Evolutionary conservation across 2,329 filamentous ascomycete genomes (phyloP).

Genomic region (Arachnomyces sp.): DNA sequence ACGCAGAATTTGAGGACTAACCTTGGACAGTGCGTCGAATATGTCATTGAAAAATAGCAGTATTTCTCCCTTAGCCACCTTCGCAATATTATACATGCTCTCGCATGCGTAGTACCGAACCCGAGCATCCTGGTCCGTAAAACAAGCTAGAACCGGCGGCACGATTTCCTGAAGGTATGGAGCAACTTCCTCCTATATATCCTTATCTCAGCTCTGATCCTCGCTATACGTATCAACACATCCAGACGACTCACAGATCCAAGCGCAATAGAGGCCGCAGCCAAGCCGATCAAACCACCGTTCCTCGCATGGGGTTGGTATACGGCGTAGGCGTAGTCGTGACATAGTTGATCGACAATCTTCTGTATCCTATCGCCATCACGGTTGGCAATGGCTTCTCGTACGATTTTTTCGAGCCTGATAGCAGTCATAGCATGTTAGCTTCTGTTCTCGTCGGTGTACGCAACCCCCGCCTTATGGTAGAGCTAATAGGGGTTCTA

Average conservation of each 20-base stretch:
- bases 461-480: slow-evolving; percentile 2
- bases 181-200: slow-evolving; percentile 65
- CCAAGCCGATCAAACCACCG: slow-evolving; percentile 89
- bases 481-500: slow-evolving; percentile 28
- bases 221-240: not conserved
- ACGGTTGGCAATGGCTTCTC: slow-evolving; percentile 67
- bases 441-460: too few relatives aligned
- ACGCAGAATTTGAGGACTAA: slow-evolving; percentile 33
- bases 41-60: slow-evolving; percentile 97
- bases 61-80: slow-evolving; percentile 97
- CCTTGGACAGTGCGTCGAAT: slow-evolving; percentile 95
- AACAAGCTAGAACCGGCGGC: slow-evolving; percentile 91
- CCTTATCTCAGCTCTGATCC: slow-evolving; percentile 8
- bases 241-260: slow-evolving; percentile 62
- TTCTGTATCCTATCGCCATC: slow-evolving; percentile 75
- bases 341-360: slow-evolving; percentile 92
- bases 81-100: slow-evolving; percentile 99
- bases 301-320: slow-evolving; percentile 95
- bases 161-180: slow-evolving; percentile 90
- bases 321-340: slow-evolving; percentile 95
- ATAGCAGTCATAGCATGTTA: too few relatives aligned
- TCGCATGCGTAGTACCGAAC: slow-evolving; percentile 98
- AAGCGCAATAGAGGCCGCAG: slow-evolving; percentile 89
- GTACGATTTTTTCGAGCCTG: slow-evolving; percentile 83
- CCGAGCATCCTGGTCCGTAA: slow-evolving; percentile 93